Evolutionary conservation across 78 protist genomes (phyloP).

Genomic region (Isochrysis galbana): DNA sequence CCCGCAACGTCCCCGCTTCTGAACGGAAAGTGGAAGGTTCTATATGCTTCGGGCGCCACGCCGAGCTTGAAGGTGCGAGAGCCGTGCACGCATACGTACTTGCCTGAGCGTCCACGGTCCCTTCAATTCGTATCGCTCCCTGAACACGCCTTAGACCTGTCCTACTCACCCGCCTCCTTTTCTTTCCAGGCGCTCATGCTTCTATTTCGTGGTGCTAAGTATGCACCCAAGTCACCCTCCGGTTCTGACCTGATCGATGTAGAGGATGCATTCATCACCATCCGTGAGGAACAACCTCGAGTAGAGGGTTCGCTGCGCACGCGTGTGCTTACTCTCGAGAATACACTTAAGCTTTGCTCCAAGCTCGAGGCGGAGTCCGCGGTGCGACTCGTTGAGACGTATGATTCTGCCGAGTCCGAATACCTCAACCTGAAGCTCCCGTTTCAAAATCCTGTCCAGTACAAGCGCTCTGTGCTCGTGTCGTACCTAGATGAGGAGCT

Average conservation of each 20-base stretch:
- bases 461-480: background rate
- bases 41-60: background rate
- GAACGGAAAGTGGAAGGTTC: constrained; percentile 12
- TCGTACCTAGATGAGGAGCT: constrained; percentile 13
- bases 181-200: background rate
- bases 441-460: background rate
- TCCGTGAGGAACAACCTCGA: background rate
- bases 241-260: background rate
- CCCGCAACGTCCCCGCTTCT: constrained; percentile 26
- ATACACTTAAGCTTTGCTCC: background rate
- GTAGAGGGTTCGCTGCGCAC: background rate
- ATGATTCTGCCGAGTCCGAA: background rate
- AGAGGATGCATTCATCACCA: background rate
- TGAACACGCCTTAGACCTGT: too few species aligned
- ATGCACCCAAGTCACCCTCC: background rate
- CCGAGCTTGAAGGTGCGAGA: background rate
- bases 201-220: background rate
- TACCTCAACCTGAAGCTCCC: background rate
- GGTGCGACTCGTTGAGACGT: background rate
- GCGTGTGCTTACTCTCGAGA: constrained; percentile 4
- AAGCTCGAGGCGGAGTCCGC: constrained; percentile 2
- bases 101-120: too few species aligned
- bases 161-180: too few species aligned
- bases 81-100: too few species aligned
- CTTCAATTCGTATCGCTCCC: too few species aligned